phyloP scores from a whole-genome alignment of 768 basidiomycete genomes.

The Boletus vermiculosoides region DNA sequence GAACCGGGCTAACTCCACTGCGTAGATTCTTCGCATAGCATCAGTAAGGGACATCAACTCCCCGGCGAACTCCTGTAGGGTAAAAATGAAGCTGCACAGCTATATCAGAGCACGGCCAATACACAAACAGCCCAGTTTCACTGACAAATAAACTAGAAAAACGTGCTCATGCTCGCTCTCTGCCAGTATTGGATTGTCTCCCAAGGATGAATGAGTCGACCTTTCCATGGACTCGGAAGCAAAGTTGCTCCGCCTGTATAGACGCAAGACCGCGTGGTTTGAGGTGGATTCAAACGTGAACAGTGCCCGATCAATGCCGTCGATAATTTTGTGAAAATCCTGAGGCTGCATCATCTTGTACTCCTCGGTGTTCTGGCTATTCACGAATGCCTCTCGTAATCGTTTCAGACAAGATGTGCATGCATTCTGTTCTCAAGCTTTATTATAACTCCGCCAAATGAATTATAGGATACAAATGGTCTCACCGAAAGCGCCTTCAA shows the following conservation, averaged over 20 bases:
- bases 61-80: constrained; percentile 87
- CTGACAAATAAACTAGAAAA: constrained; percentile 91
- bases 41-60: constrained; percentile 82
- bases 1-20: constrained; percentile 53
- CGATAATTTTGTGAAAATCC: constrained; percentile 64
- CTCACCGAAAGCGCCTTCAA: constrained; percentile 71
- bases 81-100: constrained; percentile 83
- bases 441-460: constrained; percentile 5
- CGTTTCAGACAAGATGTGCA: constrained; percentile 60
- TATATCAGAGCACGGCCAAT: constrained; percentile 8
- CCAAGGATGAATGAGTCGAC: constrained; percentile 16
- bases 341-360: constrained; percentile 44
- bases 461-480: neutral
- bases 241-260: constrained; percentile 59
- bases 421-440: constrained; percentile 43
- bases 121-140: constrained; percentile 8
- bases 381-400: constrained; percentile 65
- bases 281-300: constrained; percentile 78
- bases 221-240: constrained; percentile 11
- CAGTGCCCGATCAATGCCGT: constrained; percentile 66
- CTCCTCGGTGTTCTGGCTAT: constrained; percentile 32
- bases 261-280: constrained; percentile 75
- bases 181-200: constrained; percentile 38
- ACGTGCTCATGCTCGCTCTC: constrained; percentile 75
- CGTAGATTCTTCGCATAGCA: constrained; percentile 77